Evolutionary conservation across 139 green algal species (phyloP).

Genomic region (Edaphochlamys debaryana): DNA sequence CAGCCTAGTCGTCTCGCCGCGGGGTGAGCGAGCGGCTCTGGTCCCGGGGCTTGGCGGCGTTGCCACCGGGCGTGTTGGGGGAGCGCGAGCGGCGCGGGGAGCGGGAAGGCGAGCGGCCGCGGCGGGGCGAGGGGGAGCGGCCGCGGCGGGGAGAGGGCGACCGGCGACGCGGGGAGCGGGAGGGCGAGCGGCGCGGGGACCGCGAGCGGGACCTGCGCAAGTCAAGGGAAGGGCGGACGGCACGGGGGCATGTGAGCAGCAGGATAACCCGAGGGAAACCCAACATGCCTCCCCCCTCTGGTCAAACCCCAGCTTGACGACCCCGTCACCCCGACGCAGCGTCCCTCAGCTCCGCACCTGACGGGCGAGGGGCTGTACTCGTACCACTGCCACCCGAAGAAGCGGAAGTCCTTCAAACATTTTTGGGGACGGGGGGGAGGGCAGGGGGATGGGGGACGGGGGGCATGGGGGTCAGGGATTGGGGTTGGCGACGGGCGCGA

Average conservation of each 20-base stretch:
- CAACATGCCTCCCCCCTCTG: too few species aligned
- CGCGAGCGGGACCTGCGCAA: background rate
- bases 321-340: too few species aligned
- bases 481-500: too few species aligned
- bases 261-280: too few species aligned
- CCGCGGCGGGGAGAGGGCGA: background rate
- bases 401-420: conserved; percentile 69
- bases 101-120: conserved; percentile 23
- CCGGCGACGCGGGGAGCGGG: background rate
- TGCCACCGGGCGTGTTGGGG: conserved; percentile 27
- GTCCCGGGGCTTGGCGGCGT: conserved; percentile 32
- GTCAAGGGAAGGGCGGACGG: background rate
- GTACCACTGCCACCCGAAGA: conserved; percentile 72
- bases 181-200: background rate
- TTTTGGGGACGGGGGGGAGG: too few species aligned
- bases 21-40: background rate
- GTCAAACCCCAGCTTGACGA: too few species aligned
- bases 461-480: too few species aligned
- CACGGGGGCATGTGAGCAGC: background rate
- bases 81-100: conserved; percentile 3
- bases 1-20: background rate
- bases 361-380: conserved; percentile 44
- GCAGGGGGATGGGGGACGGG: too few species aligned
- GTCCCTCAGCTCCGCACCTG: too few species aligned
- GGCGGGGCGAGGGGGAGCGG: background rate